Evolutionary conservation across 2,329 filamentous ascomycete genomes (phyloP).

Genomic region (Scytalidium lignicola): DNA sequence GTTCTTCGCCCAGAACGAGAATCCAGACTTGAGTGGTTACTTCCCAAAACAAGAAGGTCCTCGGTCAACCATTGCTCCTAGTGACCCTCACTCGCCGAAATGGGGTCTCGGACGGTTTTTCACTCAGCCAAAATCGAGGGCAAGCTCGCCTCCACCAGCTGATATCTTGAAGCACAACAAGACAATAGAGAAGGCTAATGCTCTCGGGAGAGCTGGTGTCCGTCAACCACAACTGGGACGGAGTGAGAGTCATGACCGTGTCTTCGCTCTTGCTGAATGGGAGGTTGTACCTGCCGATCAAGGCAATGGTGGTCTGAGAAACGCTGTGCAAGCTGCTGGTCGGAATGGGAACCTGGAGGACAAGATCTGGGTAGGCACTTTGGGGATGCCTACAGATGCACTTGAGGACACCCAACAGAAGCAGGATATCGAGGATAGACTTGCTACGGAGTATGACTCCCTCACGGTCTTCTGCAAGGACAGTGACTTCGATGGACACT

Average conservation of each 20-base stretch:
- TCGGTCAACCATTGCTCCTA: slow-evolving; percentile 55
- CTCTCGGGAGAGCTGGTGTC: slow-evolving; percentile 52
- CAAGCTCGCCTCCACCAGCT: slow-evolving; percentile 68
- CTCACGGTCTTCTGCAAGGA: slow-evolving; percentile 82
- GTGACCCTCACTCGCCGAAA: slow-evolving; percentile 68
- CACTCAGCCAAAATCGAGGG: slow-evolving; percentile 68
- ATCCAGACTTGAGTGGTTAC: slow-evolving; percentile 43
- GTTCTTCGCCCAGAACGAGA: slow-evolving; percentile 54
- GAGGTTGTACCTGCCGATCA: slow-evolving; percentile 79
- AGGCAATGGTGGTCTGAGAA: slow-evolving; percentile 87
- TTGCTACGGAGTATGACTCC: slow-evolving; percentile 78
- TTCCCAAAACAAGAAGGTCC: slow-evolving; percentile 44
- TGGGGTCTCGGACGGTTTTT: slow-evolving; percentile 54
- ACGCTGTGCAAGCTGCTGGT: slow-evolving; percentile 75
- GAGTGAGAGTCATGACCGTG: slow-evolving; percentile 60
- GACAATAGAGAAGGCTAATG: slow-evolving; percentile 51
- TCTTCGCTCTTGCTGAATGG: slow-evolving; percentile 78
- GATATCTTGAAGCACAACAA: slow-evolving; percentile 67
- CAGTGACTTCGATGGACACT: slow-evolving; percentile 91
- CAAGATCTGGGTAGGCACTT: slow-evolving; percentile 83
- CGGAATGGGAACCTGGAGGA: slow-evolving; percentile 66
- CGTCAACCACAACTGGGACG: slow-evolving; percentile 48
- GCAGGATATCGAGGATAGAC: slow-evolving; percentile 73
- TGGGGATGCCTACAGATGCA: slow-evolving; percentile 91
- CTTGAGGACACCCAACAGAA: slow-evolving; percentile 69